Conservation (phyloP, 768 basidiomycete genomes). For the Naematelia aurantialba region DNA sequence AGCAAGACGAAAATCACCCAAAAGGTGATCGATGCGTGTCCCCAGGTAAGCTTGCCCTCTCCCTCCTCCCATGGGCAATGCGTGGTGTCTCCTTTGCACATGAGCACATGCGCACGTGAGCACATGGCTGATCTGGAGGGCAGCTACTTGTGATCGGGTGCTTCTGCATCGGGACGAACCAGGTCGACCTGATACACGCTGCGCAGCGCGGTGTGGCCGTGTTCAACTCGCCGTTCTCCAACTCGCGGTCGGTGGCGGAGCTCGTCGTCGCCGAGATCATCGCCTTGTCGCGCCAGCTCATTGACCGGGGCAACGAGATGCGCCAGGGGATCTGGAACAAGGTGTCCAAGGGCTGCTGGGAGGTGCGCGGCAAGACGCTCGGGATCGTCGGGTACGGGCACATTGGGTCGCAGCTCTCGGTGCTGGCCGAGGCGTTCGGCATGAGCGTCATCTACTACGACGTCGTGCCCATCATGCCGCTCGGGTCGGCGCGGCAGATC, state of each 20-base stretch:
- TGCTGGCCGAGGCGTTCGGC: slow-evolving; percentile 92
- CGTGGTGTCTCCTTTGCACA: neutral
- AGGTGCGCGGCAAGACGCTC: slow-evolving; percentile 92
- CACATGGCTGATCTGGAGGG: slow-evolving; percentile 1
- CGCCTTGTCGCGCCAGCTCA: slow-evolving; percentile 87
- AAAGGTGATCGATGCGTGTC: slow-evolving; percentile 77
- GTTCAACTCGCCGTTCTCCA: slow-evolving; percentile 93
- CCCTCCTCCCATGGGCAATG: neutral
- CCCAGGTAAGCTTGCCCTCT: slow-evolving; percentile 60
- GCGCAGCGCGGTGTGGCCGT: slow-evolving; percentile 88
- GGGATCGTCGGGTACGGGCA: slow-evolving; percentile 99
- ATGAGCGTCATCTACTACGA: slow-evolving; percentile 95
- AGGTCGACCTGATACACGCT: slow-evolving; percentile 83
- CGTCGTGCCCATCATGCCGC: slow-evolving; percentile 92
- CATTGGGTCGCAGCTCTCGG: slow-evolving; percentile 94
- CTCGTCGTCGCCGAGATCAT: slow-evolving; percentile 92
- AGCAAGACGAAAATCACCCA: slow-evolving; percentile 96
- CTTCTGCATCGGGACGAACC: slow-evolving; percentile 99
- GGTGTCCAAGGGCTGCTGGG: slow-evolving; percentile 97
- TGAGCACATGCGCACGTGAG: neutral
- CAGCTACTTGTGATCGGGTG: slow-evolving; percentile 95
- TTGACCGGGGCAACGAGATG: slow-evolving; percentile 83
- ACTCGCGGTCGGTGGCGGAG: slow-evolving; percentile 98
- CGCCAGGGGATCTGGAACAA: slow-evolving; percentile 95
- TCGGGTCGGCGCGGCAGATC: slow-evolving; percentile 87